A percentile compares a stretch with the other conserved stretches of the same genome.
phyloP scores from a whole-genome alignment of 176 grass and related monocot species.

The Carex scoparia region DNA sequence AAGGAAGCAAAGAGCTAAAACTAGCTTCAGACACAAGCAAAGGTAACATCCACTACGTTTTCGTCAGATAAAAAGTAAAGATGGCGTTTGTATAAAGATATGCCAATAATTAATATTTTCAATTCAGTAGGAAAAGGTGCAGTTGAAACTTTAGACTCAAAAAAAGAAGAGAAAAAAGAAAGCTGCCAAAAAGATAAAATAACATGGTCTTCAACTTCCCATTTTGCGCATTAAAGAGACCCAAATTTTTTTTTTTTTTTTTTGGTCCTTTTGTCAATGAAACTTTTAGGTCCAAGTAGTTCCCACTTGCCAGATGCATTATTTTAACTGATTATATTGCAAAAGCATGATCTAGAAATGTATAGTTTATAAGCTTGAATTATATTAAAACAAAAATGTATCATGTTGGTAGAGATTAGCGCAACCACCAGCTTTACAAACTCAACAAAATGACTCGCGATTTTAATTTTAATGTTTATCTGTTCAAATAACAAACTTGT shows the following conservation, averaged over 20 bases:
- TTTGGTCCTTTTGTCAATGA: background rate
- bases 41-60: background rate
- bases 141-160: background rate
- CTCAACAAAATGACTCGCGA: no score
- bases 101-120: background rate
- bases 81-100: constrained; percentile 17
- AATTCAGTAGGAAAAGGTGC: background rate
- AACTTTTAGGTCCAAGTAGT: background rate
- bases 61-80: background rate
- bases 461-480: no score
- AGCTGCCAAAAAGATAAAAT: background rate
- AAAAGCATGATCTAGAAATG: background rate
- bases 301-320: background rate
- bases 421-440: no score
- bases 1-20: background rate
- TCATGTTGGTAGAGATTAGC: background rate
- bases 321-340: background rate
- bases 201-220: background rate
- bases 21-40: constrained; percentile 7
- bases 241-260: background rate
- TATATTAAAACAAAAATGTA: background rate
- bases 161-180: background rate
- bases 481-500: no score
- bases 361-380: background rate
- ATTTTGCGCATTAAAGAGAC: background rate